Evolutionary conservation across 2,329 filamentous ascomycete genomes (phyloP), one percentile per base, ranked within the genome.

Genomic region (Sporothrix dimorphospora): DNA sequence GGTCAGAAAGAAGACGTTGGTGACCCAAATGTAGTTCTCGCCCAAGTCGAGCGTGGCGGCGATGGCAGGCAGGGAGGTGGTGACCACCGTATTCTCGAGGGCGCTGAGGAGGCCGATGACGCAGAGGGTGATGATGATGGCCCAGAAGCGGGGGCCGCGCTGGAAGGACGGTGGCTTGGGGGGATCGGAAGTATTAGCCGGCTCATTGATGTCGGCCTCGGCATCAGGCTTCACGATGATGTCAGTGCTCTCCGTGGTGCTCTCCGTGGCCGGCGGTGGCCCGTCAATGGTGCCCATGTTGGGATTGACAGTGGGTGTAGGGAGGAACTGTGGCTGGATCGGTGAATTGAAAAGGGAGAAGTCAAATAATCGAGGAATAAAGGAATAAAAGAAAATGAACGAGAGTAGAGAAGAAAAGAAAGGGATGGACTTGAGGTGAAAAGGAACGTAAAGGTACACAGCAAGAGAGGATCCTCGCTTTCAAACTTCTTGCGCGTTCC

Each of bases 51-150:
- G 30, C 1, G 30, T 38, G 55, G 55, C 14, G 14, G 55, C 30
- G 19, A 59, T 59, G 55, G 55, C 55, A 1, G 55, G 55, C 16
- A 59, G 55, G 1, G 30, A 38, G 3, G 55, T 59, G 16, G 55
- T 59, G 16, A 59, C 55, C 14, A 78, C 76, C 27, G 75, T 77
- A n/a, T 75, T 76, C 63, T 78, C 77, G 42, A 78, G 76, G 9
- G 77, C 74, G 2, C 38, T 61, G 3, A 72, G 63, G 16, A 68
- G 30, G 51, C 70, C 63, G 42, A 72, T 72, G 12, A 72, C 42
- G 11, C 55, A 70, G 40, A 72, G 45, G 11, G 59, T 55, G 49
- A 27, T 30, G 21, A 72, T 67, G 45, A 72, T 72, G 67, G 70
- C 70, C 72, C 72, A 73, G 49, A 73, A 72, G n/a, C 68, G 68